Evolutionary conservation across 2,329 filamentous ascomycete genomes (phyloP), one percentile per base, ranked within the genome.

Genomic region (Thyridium curvatum): DNA sequence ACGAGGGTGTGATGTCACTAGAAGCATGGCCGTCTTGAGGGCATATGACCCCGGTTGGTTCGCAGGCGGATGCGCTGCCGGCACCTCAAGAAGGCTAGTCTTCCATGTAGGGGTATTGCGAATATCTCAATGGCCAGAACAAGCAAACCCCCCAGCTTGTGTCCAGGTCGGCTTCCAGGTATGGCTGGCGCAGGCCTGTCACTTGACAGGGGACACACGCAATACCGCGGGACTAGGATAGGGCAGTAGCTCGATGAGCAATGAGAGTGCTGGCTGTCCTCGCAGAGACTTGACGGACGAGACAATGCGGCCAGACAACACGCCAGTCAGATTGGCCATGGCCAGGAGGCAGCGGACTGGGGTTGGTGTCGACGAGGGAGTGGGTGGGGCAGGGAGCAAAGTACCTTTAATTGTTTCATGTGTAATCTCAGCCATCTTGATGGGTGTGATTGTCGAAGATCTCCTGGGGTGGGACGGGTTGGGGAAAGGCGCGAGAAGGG

Each of bases 321-420:
- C 21, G 21, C 21, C 21, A 26, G 21, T 6, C 21, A 26, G 21
- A 10, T 10, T 26, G 21, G 21, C 21, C 21, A 6, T 26, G 21
- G 10, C 21, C 21, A 26, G 21, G 21, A 26, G 21, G 21, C 21
- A 32, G 31, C 29, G 32, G 43, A 50, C 46, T 48, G 42, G 41
- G 43, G 41, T n/a, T 29, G 30, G 39, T 38, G 40, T 15, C 30
- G 26, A 16, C 12, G 8, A 10, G n/a, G 8, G 28, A 13, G 17
- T 18, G 33, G 12, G 21, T 34, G 18, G 32, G 14, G 10, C 34
- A 33, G 21, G 18, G 34, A 5, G 8, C 10, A 31, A 59, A 64
- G 50, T 70, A 83, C 81, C 80, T 69, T 86, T 77, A 72, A 87
- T 87, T 60, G 83, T 86, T 62, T 80, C 78, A 74, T 87, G 83